Evolutionary conservation across 768 basidiomycete genomes (phyloP), one percentile per base, ranked within the genome.

Genomic region (Pleurotus tuoliensis): DNA sequence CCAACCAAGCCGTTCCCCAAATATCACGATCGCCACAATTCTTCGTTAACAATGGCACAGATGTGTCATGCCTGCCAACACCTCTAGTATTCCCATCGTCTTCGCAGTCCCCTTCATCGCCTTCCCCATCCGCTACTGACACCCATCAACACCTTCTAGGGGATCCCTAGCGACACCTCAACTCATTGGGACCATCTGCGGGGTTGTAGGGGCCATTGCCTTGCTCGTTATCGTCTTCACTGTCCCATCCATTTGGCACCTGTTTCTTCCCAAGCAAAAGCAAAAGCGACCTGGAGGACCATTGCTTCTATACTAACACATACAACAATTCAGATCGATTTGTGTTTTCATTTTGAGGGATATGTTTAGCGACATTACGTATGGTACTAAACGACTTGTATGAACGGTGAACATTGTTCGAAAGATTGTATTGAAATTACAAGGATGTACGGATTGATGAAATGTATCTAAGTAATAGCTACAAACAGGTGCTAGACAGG

Each of bases 11-110:
- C 5, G 22, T 41, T 25, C 62, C 58, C 5, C 57, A 69, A 22
- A 58, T 57, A 18, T 61, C 63, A 9, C 58, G 64, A 15, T 70
- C 73, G 2, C 34, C 60, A 15, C 64, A 66, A 3, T 73, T 76
- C 59, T 69, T 68, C 47, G 69, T 76, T 25, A 38, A 40, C 22
- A 66, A 59, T 34, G 62, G 63, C 24, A 47, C 58, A 11, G 60
- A 67, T 58, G 56, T 57, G 3, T 43, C 34, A 30, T 72, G 71
- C 55, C 49, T 70, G 48, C 48, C 51, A 13, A 11, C 4, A 9
- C 18, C 55, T 39, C n/a, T 22, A 15, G 18, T 47, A 13, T 50
- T 30, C 20, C 8, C 58, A 27, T 44, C 56, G 7, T 34, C 58
- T 9, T 12, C 56, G 15, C 7, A 56, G 7, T 40, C 56, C 6